phyloP scores from a whole-genome alignment of 2,329 filamentous ascomycete species.

The Epichloe bromicola region DNA sequence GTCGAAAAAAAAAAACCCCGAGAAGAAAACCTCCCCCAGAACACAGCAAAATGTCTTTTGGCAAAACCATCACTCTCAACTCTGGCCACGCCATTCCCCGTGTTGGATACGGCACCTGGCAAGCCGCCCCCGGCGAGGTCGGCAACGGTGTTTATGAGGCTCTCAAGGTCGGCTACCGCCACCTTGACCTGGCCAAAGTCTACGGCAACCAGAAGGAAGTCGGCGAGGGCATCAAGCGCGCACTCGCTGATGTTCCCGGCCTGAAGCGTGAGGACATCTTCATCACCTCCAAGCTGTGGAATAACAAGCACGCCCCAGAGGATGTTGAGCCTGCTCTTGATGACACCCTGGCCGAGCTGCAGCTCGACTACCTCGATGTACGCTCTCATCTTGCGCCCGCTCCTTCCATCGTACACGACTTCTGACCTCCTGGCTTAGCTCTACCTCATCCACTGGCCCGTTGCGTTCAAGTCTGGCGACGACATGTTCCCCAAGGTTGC shows the following conservation, averaged over 20 bases:
- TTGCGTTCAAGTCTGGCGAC: conserved; percentile 27
- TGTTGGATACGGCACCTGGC: conserved; percentile 52
- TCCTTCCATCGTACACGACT: background rate
- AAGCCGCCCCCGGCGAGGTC: conserved; percentile 51
- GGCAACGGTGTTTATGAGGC: conserved; percentile 51
- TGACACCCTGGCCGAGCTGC: conserved; percentile 41
- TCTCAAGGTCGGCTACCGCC: conserved; percentile 49
- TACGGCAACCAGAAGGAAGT: conserved; percentile 55
- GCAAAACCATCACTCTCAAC: conserved; percentile 44
- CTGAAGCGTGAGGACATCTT: conserved; percentile 44
- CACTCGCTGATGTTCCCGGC: conserved; percentile 32
- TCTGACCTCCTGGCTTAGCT: conserved; percentile 22
- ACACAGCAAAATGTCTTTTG: conserved; percentile 37
- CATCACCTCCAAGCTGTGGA: conserved; percentile 55
- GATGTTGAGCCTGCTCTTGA: conserved; percentile 42
- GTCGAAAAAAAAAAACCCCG: background rate
- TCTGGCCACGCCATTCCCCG: conserved; percentile 55
- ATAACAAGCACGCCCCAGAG: conserved; percentile 47
- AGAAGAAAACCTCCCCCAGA: background rate
- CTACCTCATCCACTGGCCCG: conserved; percentile 53
- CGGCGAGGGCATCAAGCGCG: conserved; percentile 39
- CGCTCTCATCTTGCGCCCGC: background rate
- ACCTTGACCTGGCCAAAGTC: conserved; percentile 40
- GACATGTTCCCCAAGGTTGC: conserved; percentile 32
- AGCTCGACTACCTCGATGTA: conserved; percentile 44